Conservation (phyloP, 768 basidiomycete species). For the Pisolithus orientalis region DNA sequence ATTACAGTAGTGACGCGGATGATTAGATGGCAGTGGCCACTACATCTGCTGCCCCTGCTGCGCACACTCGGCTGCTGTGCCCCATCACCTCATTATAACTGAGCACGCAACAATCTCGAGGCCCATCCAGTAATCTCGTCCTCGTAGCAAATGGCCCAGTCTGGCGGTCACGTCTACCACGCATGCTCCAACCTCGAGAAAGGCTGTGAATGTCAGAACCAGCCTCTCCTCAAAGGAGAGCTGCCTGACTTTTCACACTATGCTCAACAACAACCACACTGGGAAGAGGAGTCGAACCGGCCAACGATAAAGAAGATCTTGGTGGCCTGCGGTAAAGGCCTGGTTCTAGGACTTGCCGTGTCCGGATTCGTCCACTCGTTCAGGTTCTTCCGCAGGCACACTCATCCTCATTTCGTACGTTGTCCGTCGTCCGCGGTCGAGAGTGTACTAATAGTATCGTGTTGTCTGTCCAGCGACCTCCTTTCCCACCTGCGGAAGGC, state of each 20-base stretch:
- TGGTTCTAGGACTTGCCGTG: constrained; percentile 10
- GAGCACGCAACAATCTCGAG: too few species aligned
- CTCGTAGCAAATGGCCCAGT: too few species aligned
- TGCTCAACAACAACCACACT: neutral
- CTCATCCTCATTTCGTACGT: constrained; percentile 5
- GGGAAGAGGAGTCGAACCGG: neutral
- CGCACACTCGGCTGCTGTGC: too few species aligned
- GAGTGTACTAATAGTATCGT: neutral
- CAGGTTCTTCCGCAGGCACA: constrained; percentile 2
- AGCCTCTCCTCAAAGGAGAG: constrained; percentile 1
- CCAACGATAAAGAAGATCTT: constrained; percentile 7
- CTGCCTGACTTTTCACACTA: neutral
- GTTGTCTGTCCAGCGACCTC: neutral
- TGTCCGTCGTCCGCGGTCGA: neutral
- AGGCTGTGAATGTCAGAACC: constrained; percentile 3
- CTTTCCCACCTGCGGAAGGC: neutral
- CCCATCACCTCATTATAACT: too few species aligned
- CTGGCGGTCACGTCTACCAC: neutral
- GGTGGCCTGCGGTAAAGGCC: constrained; percentile 2
- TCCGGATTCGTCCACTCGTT: constrained; percentile 5
- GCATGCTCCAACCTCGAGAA: constrained; percentile 12
- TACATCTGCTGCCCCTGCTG: too few species aligned
- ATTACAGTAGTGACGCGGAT: too few species aligned
- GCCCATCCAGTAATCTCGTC: too few species aligned
- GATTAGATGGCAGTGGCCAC: too few species aligned